A percentile compares a stretch with the other conserved stretches of the same genome.
Evolutionary conservation across 2,329 filamentous ascomycete genomes (phyloP).

Genomic region (Ceratocystiopsis sp.): DNA sequence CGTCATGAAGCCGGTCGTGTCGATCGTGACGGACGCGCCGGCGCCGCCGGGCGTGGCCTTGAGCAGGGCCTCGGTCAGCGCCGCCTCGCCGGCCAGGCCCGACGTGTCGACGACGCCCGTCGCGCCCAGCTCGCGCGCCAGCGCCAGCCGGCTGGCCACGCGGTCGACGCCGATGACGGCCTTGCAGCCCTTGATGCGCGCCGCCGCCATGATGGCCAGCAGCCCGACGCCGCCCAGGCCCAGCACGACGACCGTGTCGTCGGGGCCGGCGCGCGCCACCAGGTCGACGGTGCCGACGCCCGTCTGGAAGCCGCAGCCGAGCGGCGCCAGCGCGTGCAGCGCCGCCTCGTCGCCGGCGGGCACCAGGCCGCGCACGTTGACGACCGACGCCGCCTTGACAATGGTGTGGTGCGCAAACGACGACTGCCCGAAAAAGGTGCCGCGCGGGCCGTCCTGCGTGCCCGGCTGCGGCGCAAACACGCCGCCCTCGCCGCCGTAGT

Average conservation of each 20-base stretch:
- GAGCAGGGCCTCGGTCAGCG: not conserved
- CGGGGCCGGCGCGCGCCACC: constrained; percentile 10
- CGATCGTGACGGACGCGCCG: not conserved
- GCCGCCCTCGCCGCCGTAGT: not conserved
- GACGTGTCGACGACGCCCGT: constrained; percentile 13
- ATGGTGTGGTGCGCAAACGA: constrained; percentile 1
- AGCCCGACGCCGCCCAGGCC: constrained; percentile 25
- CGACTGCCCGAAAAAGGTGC: constrained; percentile 6
- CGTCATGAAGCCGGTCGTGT: not conserved
- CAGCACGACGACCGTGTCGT: constrained; percentile 18
- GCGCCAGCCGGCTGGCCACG: constrained; percentile 20
- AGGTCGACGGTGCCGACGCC: constrained; percentile 25
- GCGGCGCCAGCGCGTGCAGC: constrained; percentile 19
- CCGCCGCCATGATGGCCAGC: constrained; percentile 21
- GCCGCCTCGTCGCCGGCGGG: not conserved
- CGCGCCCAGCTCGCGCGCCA: constrained; percentile 27
- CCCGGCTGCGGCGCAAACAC: not conserved
- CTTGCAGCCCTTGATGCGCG: constrained; percentile 12
- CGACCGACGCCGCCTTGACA: not conserved
- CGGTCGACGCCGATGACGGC: constrained; percentile 28
- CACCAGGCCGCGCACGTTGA: not conserved
- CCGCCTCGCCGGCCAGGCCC: constrained; percentile 1
- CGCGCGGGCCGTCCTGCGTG: not conserved
- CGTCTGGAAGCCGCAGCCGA: constrained; percentile 26
- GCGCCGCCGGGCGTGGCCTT: not conserved